phyloP scores from a whole-genome alignment of 768 basidiomycete species.

The Kwoniella newhampshirensis region DNA sequence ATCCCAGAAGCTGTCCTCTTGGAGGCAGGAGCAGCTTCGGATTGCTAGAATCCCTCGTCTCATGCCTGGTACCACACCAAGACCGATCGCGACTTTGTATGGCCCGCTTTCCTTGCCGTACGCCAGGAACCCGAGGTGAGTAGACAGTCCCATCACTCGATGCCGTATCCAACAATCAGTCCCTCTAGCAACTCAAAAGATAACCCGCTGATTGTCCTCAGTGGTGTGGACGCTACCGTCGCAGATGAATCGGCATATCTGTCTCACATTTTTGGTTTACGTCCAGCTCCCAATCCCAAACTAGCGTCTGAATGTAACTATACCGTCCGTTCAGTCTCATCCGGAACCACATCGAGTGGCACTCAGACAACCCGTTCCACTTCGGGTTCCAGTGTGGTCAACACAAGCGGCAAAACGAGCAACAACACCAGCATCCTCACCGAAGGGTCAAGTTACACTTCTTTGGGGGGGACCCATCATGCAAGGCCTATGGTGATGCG shows the following conservation, averaged over 20 bases:
- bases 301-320: background rate
- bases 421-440: conserved; percentile 6
- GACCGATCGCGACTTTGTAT: conserved; percentile 35
- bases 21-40: conserved; percentile 37
- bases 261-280: conserved; percentile 24
- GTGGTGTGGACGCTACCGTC: conserved; percentile 43
- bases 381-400: conserved; percentile 7
- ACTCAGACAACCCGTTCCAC: conserved; percentile 7
- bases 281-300: conserved; percentile 15
- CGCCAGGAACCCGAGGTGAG: conserved; percentile 48
- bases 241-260: conserved; percentile 30
- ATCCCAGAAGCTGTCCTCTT: conserved; percentile 13
- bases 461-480: conserved; percentile 11
- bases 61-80: conserved; percentile 15
- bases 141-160: too few species aligned
- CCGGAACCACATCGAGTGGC: conserved; percentile 10
- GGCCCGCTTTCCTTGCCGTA: conserved; percentile 42
- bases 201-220: too few species aligned
- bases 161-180: too few species aligned
- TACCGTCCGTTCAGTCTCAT: conserved; percentile 3
- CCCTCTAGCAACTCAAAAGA: too few species aligned
- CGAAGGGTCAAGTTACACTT: conserved; percentile 14
- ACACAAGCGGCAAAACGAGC: background rate
- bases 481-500: conserved; percentile 18
- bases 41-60: conserved; percentile 18